Evolutionary conservation across 139 green algal species (phyloP).

Genomic region (Parachlorella kessleri): DNA sequence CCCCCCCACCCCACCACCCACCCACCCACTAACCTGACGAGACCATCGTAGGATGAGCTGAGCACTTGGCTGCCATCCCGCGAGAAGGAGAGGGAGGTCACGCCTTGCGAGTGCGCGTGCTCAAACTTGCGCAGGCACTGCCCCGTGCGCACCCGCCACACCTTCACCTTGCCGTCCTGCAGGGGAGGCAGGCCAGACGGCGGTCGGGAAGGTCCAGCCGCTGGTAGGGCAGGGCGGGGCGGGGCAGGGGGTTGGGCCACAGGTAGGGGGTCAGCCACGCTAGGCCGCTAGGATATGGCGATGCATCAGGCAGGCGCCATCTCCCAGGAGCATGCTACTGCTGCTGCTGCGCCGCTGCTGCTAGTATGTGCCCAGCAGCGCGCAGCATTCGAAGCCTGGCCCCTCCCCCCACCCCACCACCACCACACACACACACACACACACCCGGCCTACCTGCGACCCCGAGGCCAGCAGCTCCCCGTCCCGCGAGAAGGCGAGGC

Average conservation of each 20-base stretch:
- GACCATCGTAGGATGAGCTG: slow-evolving; percentile 87
- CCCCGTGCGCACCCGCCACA: slow-evolving; percentile 92
- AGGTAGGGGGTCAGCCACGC: too few relatives aligned
- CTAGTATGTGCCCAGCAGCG: too few relatives aligned
- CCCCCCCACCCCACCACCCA: too few relatives aligned
- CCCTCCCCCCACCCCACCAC: neutral
- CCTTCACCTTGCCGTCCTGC: slow-evolving; percentile 88
- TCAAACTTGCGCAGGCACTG: slow-evolving; percentile 92
- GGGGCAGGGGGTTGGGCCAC: too few relatives aligned
- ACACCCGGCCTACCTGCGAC: slow-evolving; percentile 55
- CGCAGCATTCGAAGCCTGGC: too few relatives aligned
- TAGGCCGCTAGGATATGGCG: too few relatives aligned
- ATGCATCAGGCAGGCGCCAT: too few relatives aligned
- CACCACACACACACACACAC: slow-evolving; percentile 56
- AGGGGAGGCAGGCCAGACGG: slow-evolving; percentile 32
- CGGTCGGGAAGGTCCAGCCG: too few relatives aligned
- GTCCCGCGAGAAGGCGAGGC: slow-evolving; percentile 82
- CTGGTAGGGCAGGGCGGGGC: too few relatives aligned
- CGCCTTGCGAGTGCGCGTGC: slow-evolving; percentile 85
- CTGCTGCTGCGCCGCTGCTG: too few relatives aligned
- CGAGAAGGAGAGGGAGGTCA: slow-evolving; percentile 90
- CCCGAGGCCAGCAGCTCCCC: slow-evolving; percentile 88
- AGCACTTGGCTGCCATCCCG: slow-evolving; percentile 90
- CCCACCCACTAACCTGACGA: slow-evolving; percentile 40
- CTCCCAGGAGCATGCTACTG: too few relatives aligned